A percentile compares a stretch with the other conserved stretches of the same genome.
Evolutionary conservation across 192 early-diverging fungal genomes (phyloP).

Genomic region (Chytriomyces sp.): DNA sequence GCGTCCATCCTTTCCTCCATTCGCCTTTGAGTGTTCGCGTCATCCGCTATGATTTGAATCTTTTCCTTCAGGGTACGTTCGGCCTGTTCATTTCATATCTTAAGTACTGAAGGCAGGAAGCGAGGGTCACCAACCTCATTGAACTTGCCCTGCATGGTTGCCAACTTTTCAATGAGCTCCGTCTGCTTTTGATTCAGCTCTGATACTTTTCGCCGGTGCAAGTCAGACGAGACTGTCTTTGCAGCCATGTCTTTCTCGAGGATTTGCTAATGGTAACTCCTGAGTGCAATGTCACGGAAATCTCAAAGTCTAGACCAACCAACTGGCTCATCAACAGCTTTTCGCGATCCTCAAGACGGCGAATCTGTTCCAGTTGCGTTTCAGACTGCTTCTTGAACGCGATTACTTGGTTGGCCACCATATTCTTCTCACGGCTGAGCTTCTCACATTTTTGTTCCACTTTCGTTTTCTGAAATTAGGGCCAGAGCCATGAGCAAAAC

Average conservation of each 20-base stretch:
- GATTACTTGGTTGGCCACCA: conserved; percentile 63
- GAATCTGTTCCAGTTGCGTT: conserved; percentile 84
- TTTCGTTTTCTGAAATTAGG: conserved; percentile 64
- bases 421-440: conserved; percentile 71
- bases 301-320: conserved; percentile 28
- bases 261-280: conserved; percentile 37
- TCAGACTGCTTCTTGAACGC: conserved; percentile 75
- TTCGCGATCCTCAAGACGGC: conserved; percentile 78
- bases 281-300: background rate
- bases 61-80: conserved; percentile 66
- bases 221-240: conserved; percentile 50
- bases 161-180: conserved; percentile 66
- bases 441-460: conserved; percentile 80
- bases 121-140: conserved; percentile 52
- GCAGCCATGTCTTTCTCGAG: conserved; percentile 68
- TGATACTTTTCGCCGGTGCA: conserved; percentile 55
- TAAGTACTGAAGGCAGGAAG: conserved; percentile 9
- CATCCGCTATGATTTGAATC: conserved; percentile 58
- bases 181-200: conserved; percentile 62
- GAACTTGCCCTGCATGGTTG: conserved; percentile 55
- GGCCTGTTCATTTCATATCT: conserved; percentile 39
- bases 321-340: conserved; percentile 68
- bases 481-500: background rate
- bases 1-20: conserved; percentile 61
- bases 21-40: conserved; percentile 58